Evolutionary conservation across 2,329 filamentous ascomycete species (phyloP), one percentile per base, ranked within the genome.

Genomic region (Tolypocladium amazonense): DNA sequence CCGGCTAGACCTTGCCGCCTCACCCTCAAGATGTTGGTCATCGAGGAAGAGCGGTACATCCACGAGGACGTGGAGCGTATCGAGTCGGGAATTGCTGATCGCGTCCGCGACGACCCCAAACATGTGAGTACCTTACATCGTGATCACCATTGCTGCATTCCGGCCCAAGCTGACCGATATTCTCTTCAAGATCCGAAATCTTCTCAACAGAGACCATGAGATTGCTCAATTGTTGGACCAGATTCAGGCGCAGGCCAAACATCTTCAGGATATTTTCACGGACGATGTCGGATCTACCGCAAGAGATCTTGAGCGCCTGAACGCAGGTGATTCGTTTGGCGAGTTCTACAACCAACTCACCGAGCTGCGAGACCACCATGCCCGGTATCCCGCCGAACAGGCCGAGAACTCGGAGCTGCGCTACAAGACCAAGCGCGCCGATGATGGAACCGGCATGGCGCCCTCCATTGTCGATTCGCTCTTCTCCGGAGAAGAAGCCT

Each of bases 11-110:
- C 50, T 53, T 12, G 30, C 30, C 30, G 11, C 20, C 14, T 14
- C 12, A 30, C 20, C 11, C 30, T 20, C 41, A 18, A 53, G 8
- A 87, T 97, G 92, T 79, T 96, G 86, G 79, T 96, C 66, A 77
- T 97, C 64, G 95, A 99, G 79, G 92, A 97, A 68, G 89, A 97
- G 76, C 85, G 94, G 68, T 92, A 90, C 69, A 85, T 97, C 68
- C 92, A 97, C 68, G 94, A 99, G 83, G 94, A 99, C 76, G 79
- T 99, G 57, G 94, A 99, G 81, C 88, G 94, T 64, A 83, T 99
- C 61, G 94, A 99, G 76, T 91, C 96, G 73, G 94, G 90, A 58
- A 88, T 97, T 68, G 88, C 90, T 59, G 92, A 97, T 76, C 89
- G 92, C 69, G 85, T 95, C 62, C 82, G 86, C 63, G 91, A 97